Evolutionary conservation across 768 basidiomycete genomes (phyloP), one percentile per base, ranked within the genome.

Genomic region (Pulveroboletus sp.): DNA sequence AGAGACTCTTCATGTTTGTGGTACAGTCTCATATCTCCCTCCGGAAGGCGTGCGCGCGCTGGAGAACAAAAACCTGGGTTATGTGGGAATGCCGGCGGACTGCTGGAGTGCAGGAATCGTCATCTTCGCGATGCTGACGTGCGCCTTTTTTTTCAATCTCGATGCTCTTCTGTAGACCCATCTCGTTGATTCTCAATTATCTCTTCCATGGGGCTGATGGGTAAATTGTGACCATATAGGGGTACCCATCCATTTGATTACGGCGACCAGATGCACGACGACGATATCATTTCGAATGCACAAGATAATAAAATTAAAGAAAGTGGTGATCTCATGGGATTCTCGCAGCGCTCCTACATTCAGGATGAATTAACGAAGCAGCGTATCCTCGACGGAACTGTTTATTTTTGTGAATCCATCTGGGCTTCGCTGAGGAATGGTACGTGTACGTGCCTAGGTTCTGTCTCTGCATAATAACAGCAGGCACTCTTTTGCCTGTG

Each of bases 31-130:
- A 1, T 93, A 92, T 65, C 73, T 93, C 14, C 89, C 90, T 8
- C 90, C 90, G 0, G 90, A 93, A 67, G 90, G 88, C 11, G 80
- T 93, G 32, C 73, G 87, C 10, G 90, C 90, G 7, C 69, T 92
- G 35, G 86, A 90, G 56, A 74, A 85, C 55, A 84, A 84, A 56
- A 74, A 87, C 49, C 66, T 87, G 36, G 81, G 85, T 43, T 90
- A 90, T 56, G 67, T 76, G 27, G 88, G 88, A 17, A 85, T 91
- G 84, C 87, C 89, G n/a, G 78, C 89, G 3, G 90, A 93, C 65
- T 92, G 90, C 59, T 93, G 90, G 90, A 90, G 90, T 56, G 79
- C 85, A 12, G 90, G 90, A 6, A 78, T 91, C 6, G 82, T 88
- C 44, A 68, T 92, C 43, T 91, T 84, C 54, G 82, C 90, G 47